Conservation (phyloP, 148 eudicot species). For the Chenopodium berlandieri region DNA sequence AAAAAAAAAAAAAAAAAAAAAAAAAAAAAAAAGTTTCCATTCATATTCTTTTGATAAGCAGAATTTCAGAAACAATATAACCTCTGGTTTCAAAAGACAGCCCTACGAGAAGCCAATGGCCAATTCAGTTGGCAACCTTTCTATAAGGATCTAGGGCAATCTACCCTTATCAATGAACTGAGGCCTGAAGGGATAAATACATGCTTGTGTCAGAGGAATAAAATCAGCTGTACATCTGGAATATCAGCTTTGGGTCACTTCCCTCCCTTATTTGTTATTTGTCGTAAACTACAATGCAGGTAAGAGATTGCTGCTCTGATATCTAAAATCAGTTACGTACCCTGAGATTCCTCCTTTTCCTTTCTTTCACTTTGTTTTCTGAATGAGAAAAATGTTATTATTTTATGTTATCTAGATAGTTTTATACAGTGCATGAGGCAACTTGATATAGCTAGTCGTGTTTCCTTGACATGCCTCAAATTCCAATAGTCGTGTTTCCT, state of each 20-base stretch:
- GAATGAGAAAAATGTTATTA: background rate
- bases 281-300: background rate
- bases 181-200: background rate
- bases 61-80: background rate
- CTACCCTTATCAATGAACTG: slow-evolving; percentile 11
- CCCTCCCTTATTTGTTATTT: background rate
- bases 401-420: background rate
- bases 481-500: background rate
- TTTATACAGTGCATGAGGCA: background rate
- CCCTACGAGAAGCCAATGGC: slow-evolving; percentile 18
- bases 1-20: background rate
- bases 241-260: background rate
- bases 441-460: slow-evolving; percentile 6
- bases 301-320: background rate
- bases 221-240: slow-evolving; percentile 14
- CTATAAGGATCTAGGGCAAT: slow-evolving; percentile 1
- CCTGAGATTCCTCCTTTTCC: background rate
- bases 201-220: slow-evolving; percentile 5
- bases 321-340: background rate
- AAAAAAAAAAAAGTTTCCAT: slow-evolving; percentile 3
- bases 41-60: background rate
- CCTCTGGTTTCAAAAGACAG: background rate
- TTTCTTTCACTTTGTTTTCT: background rate
- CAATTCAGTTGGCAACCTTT: slow-evolving; percentile 1
- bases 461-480: background rate